phyloP scores from a whole-genome alignment of 23 red algal genomes.

The Gracilaria domingensis region DNA sequence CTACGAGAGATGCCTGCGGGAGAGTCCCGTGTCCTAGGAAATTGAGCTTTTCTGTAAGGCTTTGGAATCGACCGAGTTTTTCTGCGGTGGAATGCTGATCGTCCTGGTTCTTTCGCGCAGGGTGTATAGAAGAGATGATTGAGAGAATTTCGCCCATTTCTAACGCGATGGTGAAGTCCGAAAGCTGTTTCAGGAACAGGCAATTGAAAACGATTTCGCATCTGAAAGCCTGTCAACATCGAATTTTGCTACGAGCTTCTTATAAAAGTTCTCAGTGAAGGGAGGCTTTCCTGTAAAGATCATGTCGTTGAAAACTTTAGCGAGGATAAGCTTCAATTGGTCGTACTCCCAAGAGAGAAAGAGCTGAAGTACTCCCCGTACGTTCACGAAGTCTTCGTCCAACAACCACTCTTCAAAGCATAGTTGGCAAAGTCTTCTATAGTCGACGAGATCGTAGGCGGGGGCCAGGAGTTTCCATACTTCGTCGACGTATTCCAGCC shows the following conservation, averaged over 20 bases:
- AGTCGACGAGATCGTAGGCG: conserved; percentile 35
- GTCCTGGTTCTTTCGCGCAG: neutral
- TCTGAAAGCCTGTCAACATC: neutral
- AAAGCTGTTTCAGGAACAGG: neutral
- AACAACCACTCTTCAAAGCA: conserved; percentile 8
- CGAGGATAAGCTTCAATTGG: conserved; percentile 1
- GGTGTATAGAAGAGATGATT: neutral
- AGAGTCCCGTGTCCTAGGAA: neutral
- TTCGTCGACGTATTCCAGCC: neutral
- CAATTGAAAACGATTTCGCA: conserved; percentile 5
- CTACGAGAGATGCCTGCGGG: neutral
- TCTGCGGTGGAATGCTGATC: neutral
- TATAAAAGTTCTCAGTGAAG: neutral
- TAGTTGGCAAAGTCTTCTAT: conserved; percentile 38
- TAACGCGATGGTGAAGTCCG: neutral
- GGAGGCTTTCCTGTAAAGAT: neutral
- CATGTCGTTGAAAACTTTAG: conserved; percentile 50
- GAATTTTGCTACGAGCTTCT: neutral
- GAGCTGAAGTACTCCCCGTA: conserved; percentile 31
- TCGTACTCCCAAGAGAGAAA: neutral
- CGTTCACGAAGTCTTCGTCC: neutral
- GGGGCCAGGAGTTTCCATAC: conserved; percentile 37
- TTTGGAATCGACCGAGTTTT: neutral
- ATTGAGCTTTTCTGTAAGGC: neutral
- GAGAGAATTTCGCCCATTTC: conserved; percentile 31